These are phyloP conservation scores for Penicillium griseofulvum DNA, from an alignment of 2,329 filamentous ascomycete species.

Conservation along the genomic window DNA sequence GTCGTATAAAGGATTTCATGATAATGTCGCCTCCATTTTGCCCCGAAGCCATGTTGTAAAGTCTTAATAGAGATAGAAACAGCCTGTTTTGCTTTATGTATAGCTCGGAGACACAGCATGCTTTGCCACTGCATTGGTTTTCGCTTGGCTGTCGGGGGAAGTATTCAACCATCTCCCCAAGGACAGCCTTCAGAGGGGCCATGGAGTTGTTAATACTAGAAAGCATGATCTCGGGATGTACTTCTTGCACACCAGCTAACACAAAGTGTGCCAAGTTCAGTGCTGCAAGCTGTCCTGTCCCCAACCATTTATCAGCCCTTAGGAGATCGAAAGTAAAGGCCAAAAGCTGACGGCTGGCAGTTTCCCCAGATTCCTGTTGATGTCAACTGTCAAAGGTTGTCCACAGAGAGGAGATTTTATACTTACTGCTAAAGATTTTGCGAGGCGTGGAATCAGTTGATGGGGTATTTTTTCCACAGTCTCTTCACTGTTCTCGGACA, in stretches of 20 bases:
- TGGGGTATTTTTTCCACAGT: constrained; percentile 24
- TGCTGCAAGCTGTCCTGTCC: constrained; percentile 10
- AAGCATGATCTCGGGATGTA: constrained; percentile 7
- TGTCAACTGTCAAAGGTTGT: neutral
- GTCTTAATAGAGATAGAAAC: constrained; percentile 24
- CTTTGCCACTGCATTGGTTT: constrained; percentile 19
- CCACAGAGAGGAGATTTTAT: constrained; percentile 23
- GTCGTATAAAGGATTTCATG: constrained; percentile 23
- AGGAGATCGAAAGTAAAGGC: constrained; percentile 25
- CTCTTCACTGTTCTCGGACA: constrained; percentile 24
- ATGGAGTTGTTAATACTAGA: constrained; percentile 12
- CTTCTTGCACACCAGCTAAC: constrained; percentile 23
- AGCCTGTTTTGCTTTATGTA: constrained; percentile 26
- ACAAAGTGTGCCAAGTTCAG: constrained; percentile 26
- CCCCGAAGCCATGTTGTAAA: constrained; percentile 23
- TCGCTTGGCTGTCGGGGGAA: constrained; percentile 22
- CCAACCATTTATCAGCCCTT: constrained; percentile 1
- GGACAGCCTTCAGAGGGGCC: constrained; percentile 13
- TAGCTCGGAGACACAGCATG: constrained; percentile 17
- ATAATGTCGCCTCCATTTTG: constrained; percentile 6
- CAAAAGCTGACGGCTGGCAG: constrained; percentile 22
- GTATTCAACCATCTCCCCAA: constrained; percentile 16
- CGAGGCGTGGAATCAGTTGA: constrained; percentile 25
- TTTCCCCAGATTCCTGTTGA: constrained; percentile 21
- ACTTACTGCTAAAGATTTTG: constrained; percentile 43